A percentile compares a stretch with the other conserved stretches of the same genome.
Evolutionary conservation across 2,329 filamentous ascomycete species (phyloP).

Genomic region (Trichophyton mentagrophytes): DNA sequence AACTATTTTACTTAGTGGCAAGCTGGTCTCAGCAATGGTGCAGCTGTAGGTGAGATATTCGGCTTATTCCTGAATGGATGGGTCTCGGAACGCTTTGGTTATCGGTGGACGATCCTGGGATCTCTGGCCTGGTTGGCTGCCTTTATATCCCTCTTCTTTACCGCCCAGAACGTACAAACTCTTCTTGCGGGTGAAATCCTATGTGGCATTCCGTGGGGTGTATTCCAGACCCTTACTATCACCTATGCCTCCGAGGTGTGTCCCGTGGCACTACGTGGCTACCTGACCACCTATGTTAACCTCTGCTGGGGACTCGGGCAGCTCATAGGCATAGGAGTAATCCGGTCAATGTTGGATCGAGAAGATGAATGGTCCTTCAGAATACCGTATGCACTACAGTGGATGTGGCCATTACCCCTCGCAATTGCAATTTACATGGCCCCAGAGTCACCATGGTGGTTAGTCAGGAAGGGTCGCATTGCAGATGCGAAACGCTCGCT

Average conservation of each 20-base stretch:
- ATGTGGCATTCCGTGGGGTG: slow-evolving; percentile 40
- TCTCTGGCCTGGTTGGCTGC: slow-evolving; percentile 35
- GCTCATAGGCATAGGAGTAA: slow-evolving; percentile 39
- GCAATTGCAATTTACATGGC: slow-evolving; percentile 37
- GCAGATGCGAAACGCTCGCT: slow-evolving; percentile 36
- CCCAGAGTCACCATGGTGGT: slow-evolving; percentile 42
- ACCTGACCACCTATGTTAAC: slow-evolving; percentile 37
- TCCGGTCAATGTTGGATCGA: slow-evolving; percentile 36
- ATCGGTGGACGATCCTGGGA: slow-evolving; percentile 39
- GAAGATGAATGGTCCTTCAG: slow-evolving; percentile 40
- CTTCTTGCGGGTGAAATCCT: slow-evolving; percentile 41
- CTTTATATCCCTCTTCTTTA: slow-evolving; percentile 41
- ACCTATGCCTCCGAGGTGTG: slow-evolving; percentile 39
- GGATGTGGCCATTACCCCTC: slow-evolving; percentile 42
- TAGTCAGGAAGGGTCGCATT: slow-evolving; percentile 34
- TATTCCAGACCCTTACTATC: slow-evolving; percentile 39
- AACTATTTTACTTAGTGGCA: slow-evolving; percentile 27
- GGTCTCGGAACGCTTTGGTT: slow-evolving; percentile 40
- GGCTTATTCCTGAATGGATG: slow-evolving; percentile 41
- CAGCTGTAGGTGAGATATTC: slow-evolving; percentile 36
- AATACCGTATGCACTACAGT: slow-evolving; percentile 41
- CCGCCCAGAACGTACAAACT: slow-evolving; percentile 35
- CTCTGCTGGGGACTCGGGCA: slow-evolving; percentile 39
- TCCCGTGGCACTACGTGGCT: slow-evolving; percentile 33
- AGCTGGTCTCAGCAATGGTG: slow-evolving; percentile 34